phyloP scores from a whole-genome alignment of 139 green algal genomes.

The Spirogloea muscicola region DNA sequence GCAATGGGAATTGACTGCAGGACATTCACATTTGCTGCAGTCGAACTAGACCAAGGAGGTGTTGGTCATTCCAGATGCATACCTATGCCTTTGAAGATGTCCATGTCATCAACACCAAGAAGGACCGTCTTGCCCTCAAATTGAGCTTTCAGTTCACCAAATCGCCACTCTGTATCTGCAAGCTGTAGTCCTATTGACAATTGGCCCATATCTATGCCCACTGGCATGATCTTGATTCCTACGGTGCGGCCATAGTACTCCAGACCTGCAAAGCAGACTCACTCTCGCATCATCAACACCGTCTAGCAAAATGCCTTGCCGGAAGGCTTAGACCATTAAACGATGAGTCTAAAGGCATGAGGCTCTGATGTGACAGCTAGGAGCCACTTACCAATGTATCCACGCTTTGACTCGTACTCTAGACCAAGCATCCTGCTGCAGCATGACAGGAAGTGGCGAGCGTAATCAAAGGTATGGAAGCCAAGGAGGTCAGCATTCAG shows the following conservation, averaged over 20 bases:
- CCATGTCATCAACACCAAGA: conserved; percentile 93
- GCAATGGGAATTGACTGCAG: not conserved
- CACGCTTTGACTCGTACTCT: conserved; percentile 81
- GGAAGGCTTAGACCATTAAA: no score
- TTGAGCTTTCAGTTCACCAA: conserved; percentile 79
- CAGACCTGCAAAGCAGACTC: no score
- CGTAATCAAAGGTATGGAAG: conserved; percentile 99
- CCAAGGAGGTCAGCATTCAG: conserved; percentile 93
- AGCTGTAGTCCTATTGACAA: conserved; percentile 76
- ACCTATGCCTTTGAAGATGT: conserved; percentile 91
- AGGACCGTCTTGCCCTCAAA: conserved; percentile 68
- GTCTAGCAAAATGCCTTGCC: no score
- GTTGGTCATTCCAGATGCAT: not conserved
- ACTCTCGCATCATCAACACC: no score
- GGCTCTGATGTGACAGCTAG: no score
- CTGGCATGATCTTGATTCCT: conserved; percentile 97
- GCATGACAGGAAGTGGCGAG: conserved; percentile 95
- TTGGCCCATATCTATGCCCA: conserved; percentile 79
- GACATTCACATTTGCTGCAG: no score
- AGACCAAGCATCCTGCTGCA: conserved; percentile 92
- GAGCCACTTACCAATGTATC: no score
- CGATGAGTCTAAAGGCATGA: no score
- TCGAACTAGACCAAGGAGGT: not conserved
- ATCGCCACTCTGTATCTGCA: conserved; percentile 83
- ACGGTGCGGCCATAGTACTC: conserved; percentile 95